These are phyloP conservation scores for Moricandia moricandioides DNA, from an alignment of 345 rosid genomes.

Conservation along the genomic window DNA sequence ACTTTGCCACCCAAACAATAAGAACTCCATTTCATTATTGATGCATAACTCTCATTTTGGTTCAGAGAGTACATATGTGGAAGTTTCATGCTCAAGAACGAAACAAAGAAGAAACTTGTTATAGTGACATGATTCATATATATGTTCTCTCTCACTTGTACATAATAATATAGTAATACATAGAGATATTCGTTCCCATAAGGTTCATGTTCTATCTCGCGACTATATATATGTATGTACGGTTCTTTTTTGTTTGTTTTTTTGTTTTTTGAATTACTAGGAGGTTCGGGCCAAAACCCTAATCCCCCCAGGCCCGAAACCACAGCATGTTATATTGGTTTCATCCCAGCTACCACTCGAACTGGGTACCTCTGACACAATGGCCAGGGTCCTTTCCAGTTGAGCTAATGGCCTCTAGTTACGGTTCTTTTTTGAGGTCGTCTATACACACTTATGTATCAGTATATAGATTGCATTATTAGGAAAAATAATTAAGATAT, in stretches of 20 bases:
- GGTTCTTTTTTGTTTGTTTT: too few species aligned
- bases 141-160: slow-evolving; percentile 18
- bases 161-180: slow-evolving; percentile 33
- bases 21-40: slow-evolving; percentile 28
- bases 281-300: too few species aligned
- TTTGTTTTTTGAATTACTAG: too few species aligned
- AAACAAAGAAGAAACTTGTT: background rate
- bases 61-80: slow-evolving; percentile 7
- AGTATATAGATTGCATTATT: slow-evolving; percentile 17
- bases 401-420: too few species aligned
- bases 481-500: background rate
- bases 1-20: slow-evolving; percentile 45
- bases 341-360: too few species aligned
- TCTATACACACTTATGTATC: background rate
- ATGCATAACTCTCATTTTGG: slow-evolving; percentile 18
- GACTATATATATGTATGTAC: background rate
- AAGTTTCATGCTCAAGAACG: slow-evolving; percentile 14
- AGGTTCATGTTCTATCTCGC: background rate
- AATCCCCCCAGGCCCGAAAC: too few species aligned
- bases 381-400: too few species aligned
- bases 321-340: too few species aligned
- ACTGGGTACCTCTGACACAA: too few species aligned
- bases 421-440: background rate
- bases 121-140: background rate
- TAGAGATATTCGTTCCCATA: slow-evolving; percentile 12